These are phyloP conservation scores for Eucalyptus polyanthemos DNA, from an alignment of 345 rosid species.

Conservation along the genomic window DNA sequence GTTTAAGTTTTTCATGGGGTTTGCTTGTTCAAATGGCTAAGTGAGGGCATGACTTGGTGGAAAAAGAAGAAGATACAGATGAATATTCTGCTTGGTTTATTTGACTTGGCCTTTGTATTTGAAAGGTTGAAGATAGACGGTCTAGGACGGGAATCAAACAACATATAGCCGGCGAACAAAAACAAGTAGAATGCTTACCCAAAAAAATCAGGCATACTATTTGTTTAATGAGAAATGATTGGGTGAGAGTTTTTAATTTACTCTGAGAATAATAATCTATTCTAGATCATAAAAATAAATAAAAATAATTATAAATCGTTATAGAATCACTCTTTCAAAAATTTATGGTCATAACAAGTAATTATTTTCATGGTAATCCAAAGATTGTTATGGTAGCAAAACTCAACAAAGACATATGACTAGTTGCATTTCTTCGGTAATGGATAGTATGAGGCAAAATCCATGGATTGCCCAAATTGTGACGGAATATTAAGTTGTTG, in stretches of 20 bases:
- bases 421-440: neutral
- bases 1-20: neutral
- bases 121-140: neutral
- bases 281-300: rapidly evolving
- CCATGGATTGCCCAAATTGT: rapidly evolving
- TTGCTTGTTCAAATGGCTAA: neutral
- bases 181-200: neutral
- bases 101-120: neutral
- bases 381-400: too few relatives aligned
- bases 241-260: too few relatives aligned
- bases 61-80: neutral
- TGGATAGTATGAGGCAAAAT: neutral
- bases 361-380: too few relatives aligned
- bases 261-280: rapidly evolving
- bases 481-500: neutral
- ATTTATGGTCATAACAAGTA: too few relatives aligned
- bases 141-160: neutral
- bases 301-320: too few relatives aligned
- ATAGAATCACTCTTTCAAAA: rapidly evolving
- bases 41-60: neutral
- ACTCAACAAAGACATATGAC: neutral
- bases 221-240: neutral
- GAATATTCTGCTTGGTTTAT: neutral
- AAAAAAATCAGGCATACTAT: neutral
- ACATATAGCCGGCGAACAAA: neutral